Evolutionary conservation across 345 rosid species (phyloP).

Genomic region (Dimocarpus longan): DNA sequence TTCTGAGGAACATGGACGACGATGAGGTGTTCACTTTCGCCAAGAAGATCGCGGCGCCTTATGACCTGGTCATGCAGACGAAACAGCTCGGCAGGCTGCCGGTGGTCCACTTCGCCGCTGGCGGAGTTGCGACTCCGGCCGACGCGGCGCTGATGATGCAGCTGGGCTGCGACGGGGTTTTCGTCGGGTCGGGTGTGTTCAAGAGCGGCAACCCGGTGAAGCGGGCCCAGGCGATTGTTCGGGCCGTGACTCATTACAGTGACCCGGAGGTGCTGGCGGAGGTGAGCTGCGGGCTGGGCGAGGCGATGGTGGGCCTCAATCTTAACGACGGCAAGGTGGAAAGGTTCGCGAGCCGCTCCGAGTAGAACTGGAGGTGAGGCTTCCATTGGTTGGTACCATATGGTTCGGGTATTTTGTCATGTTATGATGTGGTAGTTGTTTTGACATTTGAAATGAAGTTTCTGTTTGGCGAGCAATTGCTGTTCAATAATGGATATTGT

Average conservation of each 20-base stretch:
- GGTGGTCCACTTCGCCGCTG: constrained; percentile 72
- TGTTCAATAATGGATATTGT: not conserved
- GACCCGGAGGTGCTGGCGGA: constrained; percentile 65
- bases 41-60: constrained; percentile 66
- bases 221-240: constrained; percentile 70
- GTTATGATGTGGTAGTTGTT: not conserved
- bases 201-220: constrained; percentile 68
- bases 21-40: constrained; percentile 76
- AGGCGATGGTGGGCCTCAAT: constrained; percentile 80
- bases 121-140: constrained; percentile 78
- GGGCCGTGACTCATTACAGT: constrained; percentile 64
- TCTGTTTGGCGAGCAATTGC: not conserved
- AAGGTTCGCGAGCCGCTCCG: constrained; percentile 72
- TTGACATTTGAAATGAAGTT: not conserved
- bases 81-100: constrained; percentile 73
- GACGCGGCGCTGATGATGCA: constrained; percentile 87
- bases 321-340: constrained; percentile 65
- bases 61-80: constrained; percentile 68
- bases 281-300: constrained; percentile 71
- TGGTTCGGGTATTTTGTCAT: not conserved
- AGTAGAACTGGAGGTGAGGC: constrained; percentile 29
- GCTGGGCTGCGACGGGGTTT: constrained; percentile 71
- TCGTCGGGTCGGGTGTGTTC: constrained; percentile 71
- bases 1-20: constrained; percentile 67
- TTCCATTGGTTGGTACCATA: not conserved